Conservation (phyloP, 345 rosid species). For the Adansonia digitata region DNA sequence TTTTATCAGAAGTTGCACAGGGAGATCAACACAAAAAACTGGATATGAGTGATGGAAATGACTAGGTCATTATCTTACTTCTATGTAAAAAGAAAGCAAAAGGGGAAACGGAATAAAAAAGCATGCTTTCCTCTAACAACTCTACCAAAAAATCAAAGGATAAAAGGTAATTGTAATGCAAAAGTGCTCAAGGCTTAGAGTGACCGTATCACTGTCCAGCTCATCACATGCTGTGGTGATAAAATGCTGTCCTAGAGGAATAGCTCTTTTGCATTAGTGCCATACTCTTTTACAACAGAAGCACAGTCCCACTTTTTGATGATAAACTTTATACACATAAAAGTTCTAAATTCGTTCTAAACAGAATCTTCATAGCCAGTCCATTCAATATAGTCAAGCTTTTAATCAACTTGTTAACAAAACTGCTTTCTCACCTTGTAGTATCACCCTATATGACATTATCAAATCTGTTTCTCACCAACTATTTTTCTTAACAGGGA, state of each 20-base stretch:
- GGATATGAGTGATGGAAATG: neutral
- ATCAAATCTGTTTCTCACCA: neutral
- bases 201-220: neutral
- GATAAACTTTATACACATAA: neutral
- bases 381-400: neutral
- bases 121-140: neutral
- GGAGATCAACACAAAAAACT: neutral
- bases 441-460: neutral
- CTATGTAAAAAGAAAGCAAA: neutral
- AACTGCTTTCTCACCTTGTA: neutral
- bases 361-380: neutral
- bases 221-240: neutral
- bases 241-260: neutral
- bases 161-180: neutral
- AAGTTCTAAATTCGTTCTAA: neutral
- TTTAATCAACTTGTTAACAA: neutral
- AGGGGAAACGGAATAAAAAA: neutral
- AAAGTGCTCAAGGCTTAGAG: neutral
- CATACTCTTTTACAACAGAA: neutral
- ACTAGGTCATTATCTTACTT: neutral
- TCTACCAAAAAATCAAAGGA: neutral
- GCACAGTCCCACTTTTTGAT: neutral
- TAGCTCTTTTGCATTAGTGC: neutral
- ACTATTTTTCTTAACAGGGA: neutral
- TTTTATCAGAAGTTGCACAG: neutral